Evolutionary conservation across 176 grass and related monocot species (phyloP).

Genomic region (Cenchrus americanus): DNA sequence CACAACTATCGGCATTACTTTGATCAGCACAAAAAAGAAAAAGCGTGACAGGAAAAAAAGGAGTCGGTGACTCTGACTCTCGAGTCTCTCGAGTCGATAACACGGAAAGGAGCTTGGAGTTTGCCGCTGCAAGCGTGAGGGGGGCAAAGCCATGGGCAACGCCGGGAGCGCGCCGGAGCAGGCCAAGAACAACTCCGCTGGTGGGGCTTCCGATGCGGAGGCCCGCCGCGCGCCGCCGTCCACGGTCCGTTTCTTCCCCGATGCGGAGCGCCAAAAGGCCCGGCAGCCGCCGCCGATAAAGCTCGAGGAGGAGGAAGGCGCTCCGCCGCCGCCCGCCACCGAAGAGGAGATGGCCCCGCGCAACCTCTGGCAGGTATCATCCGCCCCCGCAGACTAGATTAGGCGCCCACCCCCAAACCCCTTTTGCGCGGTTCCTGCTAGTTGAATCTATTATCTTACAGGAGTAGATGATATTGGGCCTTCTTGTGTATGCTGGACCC

Average conservation of each 20-base stretch:
- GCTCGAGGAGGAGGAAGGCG: slow-evolving; percentile 66
- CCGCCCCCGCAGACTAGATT: not conserved
- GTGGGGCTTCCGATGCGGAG: not conserved
- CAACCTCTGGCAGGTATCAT: slow-evolving; percentile 62
- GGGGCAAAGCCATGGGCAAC: slow-evolving; percentile 38
- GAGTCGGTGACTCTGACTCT: no score
- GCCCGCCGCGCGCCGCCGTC: slow-evolving; percentile 27
- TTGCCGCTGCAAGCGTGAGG: not conserved
- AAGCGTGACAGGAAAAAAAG: no score
- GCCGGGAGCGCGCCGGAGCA: slow-evolving; percentile 52
- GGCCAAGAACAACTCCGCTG: slow-evolving; percentile 21
- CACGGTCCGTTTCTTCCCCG: slow-evolving; percentile 66
- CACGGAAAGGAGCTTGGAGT: not conserved
- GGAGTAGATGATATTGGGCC: not conserved
- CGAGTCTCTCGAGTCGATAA: not conserved
- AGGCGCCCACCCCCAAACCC: not conserved
- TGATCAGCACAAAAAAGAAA: not conserved
- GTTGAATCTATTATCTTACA: not conserved
- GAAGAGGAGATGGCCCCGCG: slow-evolving; percentile 55
- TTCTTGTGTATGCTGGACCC: not conserved
- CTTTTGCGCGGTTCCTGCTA: not conserved
- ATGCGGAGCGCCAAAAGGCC: slow-evolving; percentile 42
- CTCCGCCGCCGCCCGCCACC: slow-evolving; percentile 37
- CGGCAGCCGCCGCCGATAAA: slow-evolving; percentile 56
- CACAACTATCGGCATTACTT: no score